Evolutionary conservation across 164 flowering plant species (phyloP), one percentile per base, ranked within the genome.

Genomic region (Stephania cephalantha): DNA sequence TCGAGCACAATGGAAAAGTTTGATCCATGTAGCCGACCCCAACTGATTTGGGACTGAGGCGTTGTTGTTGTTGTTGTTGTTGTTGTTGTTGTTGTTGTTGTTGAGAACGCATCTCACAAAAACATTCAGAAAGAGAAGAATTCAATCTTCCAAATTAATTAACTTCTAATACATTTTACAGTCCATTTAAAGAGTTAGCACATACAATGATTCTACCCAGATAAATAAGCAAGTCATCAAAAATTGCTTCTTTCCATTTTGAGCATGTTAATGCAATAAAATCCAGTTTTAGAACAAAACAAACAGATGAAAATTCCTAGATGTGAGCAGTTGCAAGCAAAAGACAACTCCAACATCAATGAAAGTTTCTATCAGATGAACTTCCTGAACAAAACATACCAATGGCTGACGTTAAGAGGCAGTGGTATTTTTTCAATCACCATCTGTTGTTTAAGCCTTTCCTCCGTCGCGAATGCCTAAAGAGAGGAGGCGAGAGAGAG

Each of bases 391-490:
- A 3, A 65, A 45, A 81, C 90, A 79, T 80, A 91, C 98, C 90
- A 87, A 81, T 92, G 87, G 84, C 97, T 93, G 75, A 87, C 80
- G 80, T 86, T 83, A 76, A 81, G 87, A 53, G 95, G 95, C 82
- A 95, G 70, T 29, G 87, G 77, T 75, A 85, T 79, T 58, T 85
- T 87, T 31, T 88, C 97, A 75, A 92, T 85, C 69, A 72, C 74
- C 76, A 71, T 71, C 75, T 92, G 96, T 71, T 87, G 91, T 81
- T 90, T 92, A 79, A 81, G 79, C 80, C 95, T 87, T 81, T 91
- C 93, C 76, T 85, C 88, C 55, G 78, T 81, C 78, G 85, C 94
- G 85, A 77, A 91, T 74, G 86, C 95, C 99, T 95, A 80, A 84
- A 50, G 69, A 25, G 64, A 81, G 29, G 8, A 9, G 55, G 20